A percentile compares a stretch with the other conserved stretches of the same genome.
These are phyloP conservation scores for Eimeria brunetti DNA, from an alignment of 169 alveolate genomes.

Conservation along the genomic window DNA sequence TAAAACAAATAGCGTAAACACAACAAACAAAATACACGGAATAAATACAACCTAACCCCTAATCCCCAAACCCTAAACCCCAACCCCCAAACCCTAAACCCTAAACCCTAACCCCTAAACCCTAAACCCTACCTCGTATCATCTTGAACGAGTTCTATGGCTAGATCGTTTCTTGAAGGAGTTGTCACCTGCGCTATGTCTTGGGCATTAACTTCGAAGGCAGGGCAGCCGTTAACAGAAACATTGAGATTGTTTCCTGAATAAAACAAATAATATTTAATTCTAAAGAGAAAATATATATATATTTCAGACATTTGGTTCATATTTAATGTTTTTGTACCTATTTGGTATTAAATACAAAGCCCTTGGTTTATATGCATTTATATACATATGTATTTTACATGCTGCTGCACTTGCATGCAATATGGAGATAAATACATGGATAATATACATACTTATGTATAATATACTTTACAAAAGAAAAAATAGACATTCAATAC, in stretches of 20 bases:
- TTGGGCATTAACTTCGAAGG: constrained; percentile 88
- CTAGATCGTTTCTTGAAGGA: constrained; percentile 92
- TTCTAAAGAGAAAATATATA: too few species aligned
- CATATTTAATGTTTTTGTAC: background rate
- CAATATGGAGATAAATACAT: background rate
- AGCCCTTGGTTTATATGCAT: background rate
- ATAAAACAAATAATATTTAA: background rate
- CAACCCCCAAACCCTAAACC: background rate
- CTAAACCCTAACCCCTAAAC: background rate
- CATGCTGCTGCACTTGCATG: background rate
- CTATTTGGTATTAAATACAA: background rate
- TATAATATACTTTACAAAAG: too few species aligned
- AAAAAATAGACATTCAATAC: too few species aligned
- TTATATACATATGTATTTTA: background rate
- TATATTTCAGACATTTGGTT: too few species aligned
- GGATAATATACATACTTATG: too few species aligned
- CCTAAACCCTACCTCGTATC: constrained; percentile 68
- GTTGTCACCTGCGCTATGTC: constrained; percentile 89
- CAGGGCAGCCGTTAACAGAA: constrained; percentile 87
- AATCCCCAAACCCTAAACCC: background rate
- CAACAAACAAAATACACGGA: background rate
- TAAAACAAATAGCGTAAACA: background rate
- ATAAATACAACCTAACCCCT: background rate
- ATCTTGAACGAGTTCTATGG: constrained; percentile 88
- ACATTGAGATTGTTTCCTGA: constrained; percentile 82